These are phyloP conservation scores for Cladosporium velox DNA, from an alignment of 2,329 filamentous ascomycete genomes.

Conservation along the genomic window DNA sequence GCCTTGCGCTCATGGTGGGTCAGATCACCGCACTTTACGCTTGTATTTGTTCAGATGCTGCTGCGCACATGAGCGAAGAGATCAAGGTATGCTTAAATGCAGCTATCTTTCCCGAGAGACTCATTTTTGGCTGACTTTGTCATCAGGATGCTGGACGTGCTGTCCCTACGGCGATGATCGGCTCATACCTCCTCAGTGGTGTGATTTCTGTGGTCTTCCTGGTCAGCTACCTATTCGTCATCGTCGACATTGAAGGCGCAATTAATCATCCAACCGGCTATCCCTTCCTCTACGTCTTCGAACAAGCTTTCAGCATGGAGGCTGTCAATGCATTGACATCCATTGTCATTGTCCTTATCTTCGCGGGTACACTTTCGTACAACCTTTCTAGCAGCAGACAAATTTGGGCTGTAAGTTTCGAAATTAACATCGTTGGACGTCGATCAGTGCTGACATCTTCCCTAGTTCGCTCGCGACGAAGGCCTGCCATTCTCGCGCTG, in stretches of 20 bases:
- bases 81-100: constrained; percentile 25
- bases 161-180: constrained; percentile 26
- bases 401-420: constrained; percentile 16
- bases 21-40: constrained; percentile 34
- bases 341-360: constrained; percentile 30
- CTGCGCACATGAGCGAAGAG: constrained; percentile 39
- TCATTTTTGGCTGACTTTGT: neutral
- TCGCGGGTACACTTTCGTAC: constrained; percentile 28
- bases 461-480: constrained; percentile 41
- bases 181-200: constrained; percentile 23
- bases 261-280: constrained; percentile 34
- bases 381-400: constrained; percentile 14
- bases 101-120: neutral
- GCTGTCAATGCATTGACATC: constrained; percentile 27
- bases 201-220: constrained; percentile 19
- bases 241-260: constrained; percentile 34
- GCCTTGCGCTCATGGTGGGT: constrained; percentile 37
- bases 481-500: constrained; percentile 29
- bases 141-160: constrained; percentile 22
- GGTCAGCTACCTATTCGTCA: constrained; percentile 34
- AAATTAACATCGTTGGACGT: constrained; percentile 37
- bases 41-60: constrained; percentile 32
- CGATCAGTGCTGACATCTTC: constrained; percentile 35
- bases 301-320: constrained; percentile 36
- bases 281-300: constrained; percentile 42